phyloP scores from a whole-genome alignment of 371 early-diverging fungal species.

The Mortierella sp. region DNA sequence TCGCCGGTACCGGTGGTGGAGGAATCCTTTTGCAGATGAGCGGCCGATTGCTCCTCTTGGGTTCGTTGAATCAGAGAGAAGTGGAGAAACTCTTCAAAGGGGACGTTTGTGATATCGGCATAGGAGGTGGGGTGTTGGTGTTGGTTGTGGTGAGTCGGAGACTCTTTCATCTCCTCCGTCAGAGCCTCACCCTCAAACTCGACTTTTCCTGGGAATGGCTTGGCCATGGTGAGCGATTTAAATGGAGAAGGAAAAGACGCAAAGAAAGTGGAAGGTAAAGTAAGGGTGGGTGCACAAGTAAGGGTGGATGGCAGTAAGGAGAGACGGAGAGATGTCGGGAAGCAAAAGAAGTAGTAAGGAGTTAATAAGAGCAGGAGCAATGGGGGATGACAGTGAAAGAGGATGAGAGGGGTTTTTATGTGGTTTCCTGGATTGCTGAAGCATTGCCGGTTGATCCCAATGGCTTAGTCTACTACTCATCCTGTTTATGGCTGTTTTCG shows the following conservation, averaged over 20 bases:
- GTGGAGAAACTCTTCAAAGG: constrained; percentile 13
- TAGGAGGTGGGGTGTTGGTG: neutral
- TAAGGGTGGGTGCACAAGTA: neutral
- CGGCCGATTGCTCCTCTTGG: neutral
- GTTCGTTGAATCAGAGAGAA: constrained; percentile 1
- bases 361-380: neutral
- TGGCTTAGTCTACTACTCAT: neutral
- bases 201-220: constrained; percentile 8
- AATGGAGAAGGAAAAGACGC: neutral
- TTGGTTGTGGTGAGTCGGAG: neutral
- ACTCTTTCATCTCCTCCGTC: neutral
- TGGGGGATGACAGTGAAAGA: neutral
- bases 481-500: neutral
- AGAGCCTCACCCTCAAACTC: neutral
- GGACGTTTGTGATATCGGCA: neutral
- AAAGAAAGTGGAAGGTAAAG: neutral
- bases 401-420: neutral
- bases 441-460: neutral
- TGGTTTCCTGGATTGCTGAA: neutral
- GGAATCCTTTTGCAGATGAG: neutral
- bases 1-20: no score
- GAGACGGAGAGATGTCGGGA: neutral
- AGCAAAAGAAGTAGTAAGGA: neutral
- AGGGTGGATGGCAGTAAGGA: neutral
- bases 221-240: neutral